phyloP scores from a whole-genome alignment of 305 asterid genomes.

The Solanum chacoense region DNA sequence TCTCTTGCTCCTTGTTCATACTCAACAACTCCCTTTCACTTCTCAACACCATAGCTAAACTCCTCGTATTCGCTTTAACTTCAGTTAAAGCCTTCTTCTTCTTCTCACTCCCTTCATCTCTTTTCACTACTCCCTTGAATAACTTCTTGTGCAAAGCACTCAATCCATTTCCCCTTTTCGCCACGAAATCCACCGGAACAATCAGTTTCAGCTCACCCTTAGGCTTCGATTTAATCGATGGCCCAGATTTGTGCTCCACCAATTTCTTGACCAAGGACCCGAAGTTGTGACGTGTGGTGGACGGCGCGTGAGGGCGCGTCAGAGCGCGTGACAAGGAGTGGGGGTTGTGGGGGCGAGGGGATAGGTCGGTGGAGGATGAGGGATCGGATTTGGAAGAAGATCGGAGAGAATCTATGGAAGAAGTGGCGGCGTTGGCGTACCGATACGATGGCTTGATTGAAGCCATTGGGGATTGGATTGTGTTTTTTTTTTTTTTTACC shows the following conservation, averaged over 20 bases:
- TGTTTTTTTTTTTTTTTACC: background rate
- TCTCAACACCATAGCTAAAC: conserved; percentile 78
- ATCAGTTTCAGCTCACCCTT: conserved; percentile 34
- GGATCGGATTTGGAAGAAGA: conserved; percentile 65
- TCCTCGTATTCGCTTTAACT: conserved; percentile 64
- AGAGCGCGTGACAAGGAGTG: conserved; percentile 30
- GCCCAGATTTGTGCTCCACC: conserved; percentile 41
- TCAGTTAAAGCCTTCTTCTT: conserved; percentile 60
- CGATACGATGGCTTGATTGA: conserved; percentile 66
- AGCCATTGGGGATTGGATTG: conserved; percentile 29
- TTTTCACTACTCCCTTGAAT: conserved; percentile 53
- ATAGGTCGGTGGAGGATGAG: conserved; percentile 51
- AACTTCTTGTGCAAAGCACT: conserved; percentile 70
- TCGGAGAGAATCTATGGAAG: conserved; percentile 17
- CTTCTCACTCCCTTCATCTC: conserved; percentile 39
- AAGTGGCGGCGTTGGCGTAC: conserved; percentile 35
- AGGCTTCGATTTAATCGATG: conserved; percentile 16
- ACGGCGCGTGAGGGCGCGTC: conserved; percentile 18
- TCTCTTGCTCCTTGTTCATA: conserved; percentile 55
- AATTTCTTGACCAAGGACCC: conserved; percentile 61
- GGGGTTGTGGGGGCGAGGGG: background rate
- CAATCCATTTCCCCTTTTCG: conserved; percentile 39
- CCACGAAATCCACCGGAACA: conserved; percentile 42
- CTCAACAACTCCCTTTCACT: conserved; percentile 87
- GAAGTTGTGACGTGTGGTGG: conserved; percentile 19